Percentiles rank a stretch among this genome's conserved stretches.
Evolutionary conservation across 768 basidiomycete species (phyloP).

Genomic region (Tulasnella sp.): DNA sequence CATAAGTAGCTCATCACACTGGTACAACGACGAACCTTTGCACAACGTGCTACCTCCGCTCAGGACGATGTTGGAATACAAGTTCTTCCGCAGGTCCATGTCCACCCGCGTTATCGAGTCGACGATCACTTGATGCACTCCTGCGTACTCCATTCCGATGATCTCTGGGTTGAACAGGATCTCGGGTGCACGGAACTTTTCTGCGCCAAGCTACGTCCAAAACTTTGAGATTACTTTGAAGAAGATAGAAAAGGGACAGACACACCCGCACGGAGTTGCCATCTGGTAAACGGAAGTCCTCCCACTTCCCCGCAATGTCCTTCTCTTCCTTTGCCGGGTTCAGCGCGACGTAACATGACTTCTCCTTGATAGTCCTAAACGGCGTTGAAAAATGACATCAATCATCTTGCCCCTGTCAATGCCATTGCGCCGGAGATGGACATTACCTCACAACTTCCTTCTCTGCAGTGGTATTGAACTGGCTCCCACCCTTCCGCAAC

Average conservation of each 20-base stretch:
- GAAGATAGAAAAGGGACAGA: slow-evolving; percentile 12
- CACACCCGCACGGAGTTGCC: slow-evolving; percentile 85
- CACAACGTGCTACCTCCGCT: slow-evolving; percentile 95
- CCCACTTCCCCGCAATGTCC: slow-evolving; percentile 46
- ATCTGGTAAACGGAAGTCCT: slow-evolving; percentile 91
- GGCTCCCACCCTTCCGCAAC: slow-evolving; percentile 87
- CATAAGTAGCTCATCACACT: background rate
- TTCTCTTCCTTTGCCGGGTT: slow-evolving; percentile 81
- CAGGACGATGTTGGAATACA: slow-evolving; percentile 94
- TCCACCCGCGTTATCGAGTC: slow-evolving; percentile 96
- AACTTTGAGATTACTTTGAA: slow-evolving; percentile 16
- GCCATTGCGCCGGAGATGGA: too few relatives aligned
- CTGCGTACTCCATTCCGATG: slow-evolving; percentile 91
- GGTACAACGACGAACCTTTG: slow-evolving; percentile 50
- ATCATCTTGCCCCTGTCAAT: too few relatives aligned
- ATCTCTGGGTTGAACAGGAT: slow-evolving; percentile 96
- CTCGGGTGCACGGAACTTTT: slow-evolving; percentile 95
- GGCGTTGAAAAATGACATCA: too few relatives aligned
- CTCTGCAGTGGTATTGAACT: slow-evolving; percentile 94
- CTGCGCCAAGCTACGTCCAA: slow-evolving; percentile 67
- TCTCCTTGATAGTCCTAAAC: slow-evolving; percentile 92
- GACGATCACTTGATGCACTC: slow-evolving; percentile 97
- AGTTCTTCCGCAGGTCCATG: slow-evolving; percentile 86
- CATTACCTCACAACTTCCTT: slow-evolving; percentile 81
- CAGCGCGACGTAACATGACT: slow-evolving; percentile 89